Base-by-base conservation (phyloP, 2,329 filamentous ascomycete genomes). In the Claviceps capensis region DNA sequence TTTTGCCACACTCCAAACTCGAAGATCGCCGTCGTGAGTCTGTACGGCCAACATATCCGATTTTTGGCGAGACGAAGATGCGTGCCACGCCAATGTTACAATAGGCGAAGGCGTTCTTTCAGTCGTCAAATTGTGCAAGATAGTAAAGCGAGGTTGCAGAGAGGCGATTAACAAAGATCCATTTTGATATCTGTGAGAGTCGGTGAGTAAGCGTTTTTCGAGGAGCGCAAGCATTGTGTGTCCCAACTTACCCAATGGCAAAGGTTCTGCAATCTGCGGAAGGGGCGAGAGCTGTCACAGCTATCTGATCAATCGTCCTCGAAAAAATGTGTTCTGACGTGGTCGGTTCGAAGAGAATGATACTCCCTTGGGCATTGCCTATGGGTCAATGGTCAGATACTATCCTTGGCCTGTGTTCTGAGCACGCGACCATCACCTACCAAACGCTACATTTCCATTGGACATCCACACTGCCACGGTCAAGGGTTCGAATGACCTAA, bases 1-100 rank as follows among this genome's bases (percentile, higher is more conserved):
- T 68, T 97, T 98, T 19, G 91, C 82, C 51, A 98, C 86, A 63
- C 93, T 98, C 93, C 93, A 98, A 19, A 98, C 90, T 59, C 90
- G 80, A 46, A 98, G 72, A 63, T 98, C 91, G 19, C 93, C 91
- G 63, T 96, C 90, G 49, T 85, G 79, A 3, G 88, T 93, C 68
- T 97, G 91, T 8, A 89, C 87, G 1, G 91, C 91, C 61, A 98
- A 73, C 93, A 98, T 98, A 63, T 97, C 91, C 1, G 93, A 95
- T 69, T 95, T 96, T 67, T 96, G 90, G 58, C 90, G 88, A 0
- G 90, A 86, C 0, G 93, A 96, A 0, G 93, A 96, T 40, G 91
- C 90, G 74, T 98, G 93, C 93, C 93, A 98, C 53, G 88, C 81
- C 19, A 98, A 71, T 8, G 83, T 87, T 4, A 90, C 82, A 49